Base-by-base conservation (phyloP, 192 early-diverging fungal species). In the Backusella tarrabulga region DNA sequence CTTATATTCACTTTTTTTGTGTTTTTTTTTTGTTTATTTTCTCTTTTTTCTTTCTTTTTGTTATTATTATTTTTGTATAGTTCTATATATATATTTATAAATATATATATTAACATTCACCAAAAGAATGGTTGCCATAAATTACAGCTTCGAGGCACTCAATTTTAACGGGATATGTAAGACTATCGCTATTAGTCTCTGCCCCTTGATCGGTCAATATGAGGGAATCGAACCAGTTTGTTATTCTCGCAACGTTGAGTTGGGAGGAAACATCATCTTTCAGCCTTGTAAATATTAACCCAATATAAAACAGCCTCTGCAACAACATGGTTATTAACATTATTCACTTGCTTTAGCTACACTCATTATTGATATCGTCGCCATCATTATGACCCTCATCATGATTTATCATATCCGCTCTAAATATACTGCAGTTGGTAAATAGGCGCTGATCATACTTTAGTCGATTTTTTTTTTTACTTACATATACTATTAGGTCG, bases 361-460 rank as follows among this genome's bases (percentile, higher is more conserved):
- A 42, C 87, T 99, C 41, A 95, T 99, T 71, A 95, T 98, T 75
- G 93, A 98, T 79, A 77, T 98, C 69, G 91, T 98, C 72, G 93
- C 97, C 34, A 83, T 99, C 72, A 82, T 95, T 76, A 99, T 99
- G 98, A 97, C 97, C 9, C 84, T 91, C 68, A 97, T 97, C 81
- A 99, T 99, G 98, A 98, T 99, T 83, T 94, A 93, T 77, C 97
- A 99, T 84, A 95, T 99, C 83, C 93, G 93, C 74, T 94, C 93
- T 54, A 99, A 99, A 87, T 98, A 97, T 86, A 99, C 98, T 32
- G 98, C 98, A 41, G 96, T 99, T n/a, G 98, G 93, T 93, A 80
- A 76, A 90, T 83, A 68, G 11, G 35, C 44, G 8, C 34, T 40
- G 17, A 29, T 41, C 26, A 6, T 67, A 36, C 11, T 42, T 44